Percentiles rank a stretch among this genome's conserved stretches.
Conservation (phyloP, 257 asterid species). For the Jacaranda mimosifolia region DNA sequence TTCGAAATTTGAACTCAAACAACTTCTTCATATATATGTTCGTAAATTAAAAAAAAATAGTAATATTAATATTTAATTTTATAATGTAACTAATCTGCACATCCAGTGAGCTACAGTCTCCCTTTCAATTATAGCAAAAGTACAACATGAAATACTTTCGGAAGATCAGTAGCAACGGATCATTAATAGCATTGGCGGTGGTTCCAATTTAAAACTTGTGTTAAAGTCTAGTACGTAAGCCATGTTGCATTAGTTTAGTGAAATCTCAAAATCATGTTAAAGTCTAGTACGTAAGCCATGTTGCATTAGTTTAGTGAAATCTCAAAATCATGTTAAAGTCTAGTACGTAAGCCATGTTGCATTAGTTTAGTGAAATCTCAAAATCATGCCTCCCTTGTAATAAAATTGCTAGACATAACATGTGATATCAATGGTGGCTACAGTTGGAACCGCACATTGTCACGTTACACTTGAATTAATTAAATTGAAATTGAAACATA, state of each 20-base stretch:
- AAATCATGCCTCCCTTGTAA: neutral
- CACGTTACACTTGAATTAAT: neutral
- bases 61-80: neutral
- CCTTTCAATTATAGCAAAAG: too few relatives aligned
- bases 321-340: too few relatives aligned
- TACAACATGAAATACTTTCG: neutral
- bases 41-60: too few relatives aligned
- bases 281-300: slow-evolving; percentile 29
- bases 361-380: neutral
- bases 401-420: slow-evolving; percentile 31
- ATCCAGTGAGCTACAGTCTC: too few relatives aligned
- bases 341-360: slow-evolving; percentile 39
- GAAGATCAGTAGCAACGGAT: neutral
- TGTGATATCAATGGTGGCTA: slow-evolving; percentile 21
- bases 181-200: neutral
- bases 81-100: neutral
- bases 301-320: too few relatives aligned
- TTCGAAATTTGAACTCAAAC: too few relatives aligned
- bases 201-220: neutral
- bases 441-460: neutral
- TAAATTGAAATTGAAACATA: neutral
- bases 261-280: neutral
- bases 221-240: slow-evolving; percentile 15
- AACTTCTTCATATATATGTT: too few relatives aligned
- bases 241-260: too few relatives aligned